phyloP scores from a whole-genome alignment of 108 stramenopile genomes.

The Cyclostephanos tholiformis region DNA sequence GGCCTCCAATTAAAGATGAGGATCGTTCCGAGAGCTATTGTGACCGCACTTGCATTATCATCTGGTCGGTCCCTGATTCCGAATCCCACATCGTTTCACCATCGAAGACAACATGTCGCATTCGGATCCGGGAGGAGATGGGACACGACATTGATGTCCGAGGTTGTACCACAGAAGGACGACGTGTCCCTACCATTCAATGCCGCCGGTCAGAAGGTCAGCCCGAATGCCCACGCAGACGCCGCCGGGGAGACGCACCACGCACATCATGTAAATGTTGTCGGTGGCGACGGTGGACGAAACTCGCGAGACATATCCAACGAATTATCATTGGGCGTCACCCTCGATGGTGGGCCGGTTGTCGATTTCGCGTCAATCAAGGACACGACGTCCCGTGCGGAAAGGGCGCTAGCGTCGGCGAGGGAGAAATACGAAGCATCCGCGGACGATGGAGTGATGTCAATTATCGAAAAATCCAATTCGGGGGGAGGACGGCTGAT shows the following conservation, averaged over 20 bases:
- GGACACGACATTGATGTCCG: conserved; percentile 5
- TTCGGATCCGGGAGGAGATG: not conserved
- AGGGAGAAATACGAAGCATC: conserved; percentile 52
- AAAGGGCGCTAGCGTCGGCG: conserved; percentile 67
- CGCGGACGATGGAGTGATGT: not conserved
- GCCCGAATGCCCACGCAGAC: no score
- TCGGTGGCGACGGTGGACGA: not conserved
- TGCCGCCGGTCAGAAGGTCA: not conserved
- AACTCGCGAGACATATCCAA: conserved; percentile 56
- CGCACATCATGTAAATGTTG: no score
- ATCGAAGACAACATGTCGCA: not conserved
- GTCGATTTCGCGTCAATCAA: conserved; percentile 84
- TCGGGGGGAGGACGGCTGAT: conserved; percentile 48
- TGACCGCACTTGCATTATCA: conserved; percentile 1
- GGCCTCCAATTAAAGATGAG: not conserved
- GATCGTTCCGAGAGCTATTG: not conserved
- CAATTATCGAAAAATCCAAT: not conserved
- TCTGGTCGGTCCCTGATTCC: conserved; percentile 4
- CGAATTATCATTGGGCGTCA: conserved; percentile 64
- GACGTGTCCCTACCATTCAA: not conserved
- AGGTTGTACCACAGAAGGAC: conserved; percentile 9
- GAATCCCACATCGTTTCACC: not conserved
- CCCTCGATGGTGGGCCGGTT: conserved; percentile 77
- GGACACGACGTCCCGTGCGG: conserved; percentile 70
- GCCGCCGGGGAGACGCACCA: no score